Conservation (phyloP, 192 early-diverging fungal genomes). For the Dissophora globulifera region DNA sequence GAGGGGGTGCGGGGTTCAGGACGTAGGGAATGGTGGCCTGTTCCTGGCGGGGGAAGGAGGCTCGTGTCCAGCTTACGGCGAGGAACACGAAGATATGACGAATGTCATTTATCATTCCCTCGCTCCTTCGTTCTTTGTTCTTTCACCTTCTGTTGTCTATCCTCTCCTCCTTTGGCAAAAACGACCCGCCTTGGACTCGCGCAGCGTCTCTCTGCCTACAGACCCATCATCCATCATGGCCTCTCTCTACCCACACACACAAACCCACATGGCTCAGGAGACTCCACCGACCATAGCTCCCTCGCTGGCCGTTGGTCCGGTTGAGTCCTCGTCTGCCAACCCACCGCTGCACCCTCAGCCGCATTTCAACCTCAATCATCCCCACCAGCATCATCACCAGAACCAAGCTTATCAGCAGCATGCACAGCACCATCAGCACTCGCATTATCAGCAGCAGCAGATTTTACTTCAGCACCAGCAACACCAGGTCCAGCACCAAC, state of each 20-base stretch:
- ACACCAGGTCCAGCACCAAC: conserved; percentile 8
- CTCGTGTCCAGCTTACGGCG: not conserved
- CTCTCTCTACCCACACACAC: conserved; percentile 2
- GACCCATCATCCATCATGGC: not conserved
- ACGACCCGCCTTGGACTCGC: too few species aligned
- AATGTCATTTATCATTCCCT: not conserved
- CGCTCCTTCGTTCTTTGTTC: not conserved
- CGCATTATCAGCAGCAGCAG: conserved; percentile 8
- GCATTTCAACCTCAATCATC: not conserved
- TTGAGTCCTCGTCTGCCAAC: not conserved
- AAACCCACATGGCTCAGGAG: conserved; percentile 5
- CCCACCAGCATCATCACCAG: not conserved
- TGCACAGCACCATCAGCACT: conserved; percentile 7
- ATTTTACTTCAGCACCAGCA: conserved; percentile 13
- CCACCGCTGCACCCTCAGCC: not conserved
- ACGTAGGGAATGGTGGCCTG: too few species aligned
- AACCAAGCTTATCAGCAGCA: conserved; percentile 7
- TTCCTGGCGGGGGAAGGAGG: too few species aligned
- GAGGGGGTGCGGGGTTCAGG: too few species aligned
- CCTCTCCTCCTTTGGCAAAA: not conserved
- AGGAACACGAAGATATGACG: too few species aligned
- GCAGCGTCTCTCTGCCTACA: too few species aligned
- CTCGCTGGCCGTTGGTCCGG: not conserved
- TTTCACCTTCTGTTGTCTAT: not conserved
- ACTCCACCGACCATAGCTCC: not conserved